Conservation (phyloP, 768 basidiomycete species). For the Chalciporus piperatus region DNA sequence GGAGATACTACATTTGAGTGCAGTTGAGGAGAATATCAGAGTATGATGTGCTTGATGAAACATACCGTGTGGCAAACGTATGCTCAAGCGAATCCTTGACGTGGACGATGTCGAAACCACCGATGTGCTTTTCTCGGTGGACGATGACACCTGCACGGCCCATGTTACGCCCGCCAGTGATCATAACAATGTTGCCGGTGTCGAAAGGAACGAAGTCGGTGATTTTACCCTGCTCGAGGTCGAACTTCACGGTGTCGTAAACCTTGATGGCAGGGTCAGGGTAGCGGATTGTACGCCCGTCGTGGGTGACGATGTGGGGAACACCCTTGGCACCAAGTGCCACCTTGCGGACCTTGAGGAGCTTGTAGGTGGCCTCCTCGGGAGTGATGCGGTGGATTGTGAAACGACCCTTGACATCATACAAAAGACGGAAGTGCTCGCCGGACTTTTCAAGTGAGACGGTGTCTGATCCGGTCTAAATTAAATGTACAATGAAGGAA, state of each 20-base stretch:
- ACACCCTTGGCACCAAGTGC: constrained; percentile 92
- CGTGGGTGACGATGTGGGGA: constrained; percentile 97
- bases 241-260: constrained; percentile 98
- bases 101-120: constrained; percentile 98
- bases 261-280: constrained; percentile 93
- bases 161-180: constrained; percentile 99
- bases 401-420: constrained; percentile 99
- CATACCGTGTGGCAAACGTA: constrained; percentile 96
- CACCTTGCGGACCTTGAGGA: constrained; percentile 89
- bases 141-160: constrained; percentile 95
- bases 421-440: constrained; percentile 98
- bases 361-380: constrained; percentile 96
- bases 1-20: constrained; percentile 58
- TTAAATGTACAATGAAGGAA: neutral
- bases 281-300: constrained; percentile 99
- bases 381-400: constrained; percentile 98
- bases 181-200: constrained; percentile 94
- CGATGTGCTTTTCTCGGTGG: constrained; percentile 95
- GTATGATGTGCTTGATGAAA: constrained; percentile 7
- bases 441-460: constrained; percentile 96
- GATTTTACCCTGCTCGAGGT: constrained; percentile 93
- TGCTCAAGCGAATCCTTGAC: constrained; percentile 94
- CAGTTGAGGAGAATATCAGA: neutral
- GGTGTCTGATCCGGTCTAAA: constrained; percentile 60
- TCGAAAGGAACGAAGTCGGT: constrained; percentile 93